A percentile compares a stretch with the other conserved stretches of the same genome.
phyloP scores from a whole-genome alignment of 1,284 basidiomycete species.

The Ustilago loliicola region DNA sequence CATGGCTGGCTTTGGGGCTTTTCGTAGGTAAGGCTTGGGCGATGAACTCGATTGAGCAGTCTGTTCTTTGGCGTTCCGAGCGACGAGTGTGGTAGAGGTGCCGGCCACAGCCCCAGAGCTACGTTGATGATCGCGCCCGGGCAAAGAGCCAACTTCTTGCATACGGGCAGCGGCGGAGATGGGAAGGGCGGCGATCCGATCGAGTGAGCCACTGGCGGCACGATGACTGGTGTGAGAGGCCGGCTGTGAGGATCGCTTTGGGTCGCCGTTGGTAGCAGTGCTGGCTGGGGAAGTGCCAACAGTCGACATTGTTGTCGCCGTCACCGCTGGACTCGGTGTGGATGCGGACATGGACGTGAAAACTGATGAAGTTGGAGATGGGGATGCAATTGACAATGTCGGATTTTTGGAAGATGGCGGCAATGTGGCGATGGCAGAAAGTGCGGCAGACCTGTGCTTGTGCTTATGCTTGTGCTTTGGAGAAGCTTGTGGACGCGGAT shows the following conservation, averaged over 20 bases:
- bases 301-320: background rate
- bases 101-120: background rate
- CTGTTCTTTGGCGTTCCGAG: background rate
- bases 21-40: background rate
- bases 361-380: background rate
- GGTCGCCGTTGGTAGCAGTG: background rate
- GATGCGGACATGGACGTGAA: background rate
- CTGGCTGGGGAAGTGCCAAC: background rate
- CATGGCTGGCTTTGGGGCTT: background rate
- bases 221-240: background rate
- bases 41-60: background rate
- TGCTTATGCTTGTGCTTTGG: background rate
- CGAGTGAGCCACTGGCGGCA: slow-evolving; percentile 18
- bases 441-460: slow-evolving; percentile 3
- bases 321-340: background rate
- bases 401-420: slow-evolving; percentile 2
- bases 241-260: background rate
- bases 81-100: background rate
- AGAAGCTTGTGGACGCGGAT: slow-evolving; percentile 11
- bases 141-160: background rate
- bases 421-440: slow-evolving; percentile 12
- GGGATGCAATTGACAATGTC: background rate
- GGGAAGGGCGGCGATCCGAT: slow-evolving; percentile 22
- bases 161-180: background rate
- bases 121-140: background rate